Evolutionary conservation across 495 filamentous ascomycete species (phyloP), one percentile per base, ranked within the genome.

Genomic region (Penicillium canescens): DNA sequence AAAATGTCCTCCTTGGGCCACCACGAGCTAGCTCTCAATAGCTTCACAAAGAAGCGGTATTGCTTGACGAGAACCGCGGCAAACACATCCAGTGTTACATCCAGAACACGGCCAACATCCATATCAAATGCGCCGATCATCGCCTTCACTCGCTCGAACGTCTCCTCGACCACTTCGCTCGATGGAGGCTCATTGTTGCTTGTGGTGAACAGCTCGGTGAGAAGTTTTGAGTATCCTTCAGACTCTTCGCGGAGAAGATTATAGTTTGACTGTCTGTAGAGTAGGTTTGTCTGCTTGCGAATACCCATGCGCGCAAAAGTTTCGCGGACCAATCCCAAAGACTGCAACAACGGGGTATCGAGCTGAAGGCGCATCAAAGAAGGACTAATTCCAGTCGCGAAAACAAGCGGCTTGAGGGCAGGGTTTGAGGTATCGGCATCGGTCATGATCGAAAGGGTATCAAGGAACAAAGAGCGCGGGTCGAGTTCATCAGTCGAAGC

Each of bases 211-310:
- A 94, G 85, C 65, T 96, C 91, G 0, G 91, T 94, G 9, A 92
- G 75, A 16, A 96, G 79, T 69, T 96, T 96, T 13, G 82, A 87
- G 62, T 92, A 99, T 28, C 95, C 95, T 70, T 99, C 95, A 0
- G 90, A 89, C 70, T 99, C 95, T 76, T 99, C 95, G 28, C 95
- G 83, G 14, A 99, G 76, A 3, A 99, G 76, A 61, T 99, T 99
- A 75, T 96, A 96, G 65, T 95, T 97, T 1, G 91, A 89, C 66
- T 98, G 95, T 41, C 91, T 87, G 62, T 99, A 99, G 3, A 98
- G 82, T 14, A 93, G 72, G 60, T 94, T 91, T 7, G 95, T 99
- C 47, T 91, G 86, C 57, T 95, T 90, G 46, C 92, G 86, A 55
- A 96, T 89, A 3, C 85, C 87, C 62, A 92, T 84, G 43, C 86